Percentiles rank a stretch among this genome's conserved stretches.
Conservation (phyloP, 306 rosid genomes). For the Canavalia gladiata region DNA sequence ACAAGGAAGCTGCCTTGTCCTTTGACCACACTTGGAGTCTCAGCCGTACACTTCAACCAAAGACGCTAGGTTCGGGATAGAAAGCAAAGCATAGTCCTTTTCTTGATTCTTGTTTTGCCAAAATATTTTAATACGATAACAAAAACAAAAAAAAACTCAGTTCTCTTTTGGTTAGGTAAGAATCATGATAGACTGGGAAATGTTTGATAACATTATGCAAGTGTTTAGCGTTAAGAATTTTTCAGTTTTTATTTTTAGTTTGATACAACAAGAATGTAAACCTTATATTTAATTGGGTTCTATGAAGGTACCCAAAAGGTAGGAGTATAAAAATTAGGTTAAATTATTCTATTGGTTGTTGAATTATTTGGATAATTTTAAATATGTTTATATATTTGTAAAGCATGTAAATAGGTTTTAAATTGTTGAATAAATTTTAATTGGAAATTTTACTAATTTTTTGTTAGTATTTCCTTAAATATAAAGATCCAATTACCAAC, state of each 20-base stretch:
- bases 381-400: too few relatives aligned
- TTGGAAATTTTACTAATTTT: too few relatives aligned
- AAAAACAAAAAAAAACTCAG: too few relatives aligned
- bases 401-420: too few relatives aligned
- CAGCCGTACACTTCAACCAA: constrained; percentile 4
- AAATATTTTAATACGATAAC: neutral
- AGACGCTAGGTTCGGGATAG: neutral
- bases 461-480: too few relatives aligned
- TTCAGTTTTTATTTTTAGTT: neutral
- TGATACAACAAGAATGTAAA: neutral
- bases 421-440: too few relatives aligned
- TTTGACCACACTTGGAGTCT: constrained; percentile 3
- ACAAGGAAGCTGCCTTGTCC: constrained; percentile 33
- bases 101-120: neutral
- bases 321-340: too few relatives aligned
- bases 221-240: neutral
- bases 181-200: neutral
- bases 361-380: too few relatives aligned
- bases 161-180: neutral
- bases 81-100: neutral
- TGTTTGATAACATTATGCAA: neutral
- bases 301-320: neutral
- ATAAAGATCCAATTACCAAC: too few relatives aligned
- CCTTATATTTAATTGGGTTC: neutral
- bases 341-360: too few relatives aligned